phyloP scores from a whole-genome alignment of 1,284 basidiomycete species.

The Rhodotorula sp. region DNA sequence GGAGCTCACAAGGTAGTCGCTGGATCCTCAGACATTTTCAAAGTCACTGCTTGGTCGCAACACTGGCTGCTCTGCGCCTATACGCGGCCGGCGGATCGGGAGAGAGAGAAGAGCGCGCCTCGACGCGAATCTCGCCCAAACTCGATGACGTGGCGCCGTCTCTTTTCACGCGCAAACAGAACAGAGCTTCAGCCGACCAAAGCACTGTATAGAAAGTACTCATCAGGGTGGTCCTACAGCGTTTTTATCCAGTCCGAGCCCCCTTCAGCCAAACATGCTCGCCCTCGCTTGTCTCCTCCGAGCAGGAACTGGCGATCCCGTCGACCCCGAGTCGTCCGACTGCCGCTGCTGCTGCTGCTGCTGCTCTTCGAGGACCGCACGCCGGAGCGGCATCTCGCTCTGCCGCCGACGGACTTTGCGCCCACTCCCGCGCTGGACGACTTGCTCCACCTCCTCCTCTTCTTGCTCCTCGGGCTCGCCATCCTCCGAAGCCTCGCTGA shows the following conservation, averaged over 20 bases:
- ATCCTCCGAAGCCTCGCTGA: too few relatives aligned
- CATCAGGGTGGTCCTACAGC: too few relatives aligned
- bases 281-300: slow-evolving; percentile 1
- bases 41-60: background rate
- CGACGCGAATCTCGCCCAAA: background rate
- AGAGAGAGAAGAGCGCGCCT: background rate
- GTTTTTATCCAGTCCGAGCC: too few relatives aligned
- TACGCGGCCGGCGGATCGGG: too few relatives aligned
- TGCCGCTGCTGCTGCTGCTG: background rate
- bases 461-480: too few relatives aligned
- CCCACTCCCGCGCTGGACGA: slow-evolving; percentile 4
- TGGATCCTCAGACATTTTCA: slow-evolving; percentile 25
- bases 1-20: slow-evolving; percentile 26
- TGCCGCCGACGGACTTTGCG: slow-evolving; percentile 11
- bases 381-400: slow-evolving; percentile 1
- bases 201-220: too few relatives aligned
- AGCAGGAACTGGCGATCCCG: background rate
- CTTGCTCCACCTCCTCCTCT: background rate
- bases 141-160: too few relatives aligned
- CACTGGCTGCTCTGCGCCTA: too few relatives aligned
- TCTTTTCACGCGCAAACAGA: too few relatives aligned
- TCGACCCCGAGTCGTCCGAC: background rate
- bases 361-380: background rate
- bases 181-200: too few relatives aligned
- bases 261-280: slow-evolving; percentile 5